Percentiles rank a stretch among this genome's conserved stretches.
Evolutionary conservation across 2,329 filamentous ascomycete species (phyloP).

Genomic region (Scedosporium dehoogii): DNA sequence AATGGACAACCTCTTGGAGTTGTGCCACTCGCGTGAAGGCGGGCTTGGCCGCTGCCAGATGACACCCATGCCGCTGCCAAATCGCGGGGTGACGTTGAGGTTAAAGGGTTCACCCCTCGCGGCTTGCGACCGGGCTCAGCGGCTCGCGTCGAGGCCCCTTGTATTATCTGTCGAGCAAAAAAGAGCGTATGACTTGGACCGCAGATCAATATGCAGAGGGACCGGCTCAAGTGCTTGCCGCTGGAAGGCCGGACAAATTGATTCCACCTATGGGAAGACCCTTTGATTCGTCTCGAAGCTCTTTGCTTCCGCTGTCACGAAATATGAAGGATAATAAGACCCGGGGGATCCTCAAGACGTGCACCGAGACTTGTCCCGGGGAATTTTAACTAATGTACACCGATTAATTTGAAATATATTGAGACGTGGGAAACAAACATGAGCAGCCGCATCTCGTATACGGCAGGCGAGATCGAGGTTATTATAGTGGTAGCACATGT

Average conservation of each 20-base stretch:
- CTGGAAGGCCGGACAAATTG: background rate
- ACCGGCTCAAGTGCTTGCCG: constrained; percentile 6
- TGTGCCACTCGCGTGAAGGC: background rate
- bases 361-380: constrained; percentile 4
- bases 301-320: constrained; percentile 5
- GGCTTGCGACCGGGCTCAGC: background rate
- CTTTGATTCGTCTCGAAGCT: constrained; percentile 1
- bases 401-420: constrained; percentile 3
- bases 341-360: background rate
- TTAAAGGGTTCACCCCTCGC: background rate
- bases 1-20: background rate
- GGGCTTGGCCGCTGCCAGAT: background rate
- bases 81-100: background rate
- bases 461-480: background rate
- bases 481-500: background rate
- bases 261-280: background rate
- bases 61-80: constrained; percentile 3
- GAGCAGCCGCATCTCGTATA: background rate
- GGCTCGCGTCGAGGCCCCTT: constrained; percentile 1
- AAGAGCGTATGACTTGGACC: background rate
- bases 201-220: background rate
- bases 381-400: constrained; percentile 1
- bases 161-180: background rate
- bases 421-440: background rate
- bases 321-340: constrained; percentile 2